Evolutionary conservation across 208 protist species (phyloP).

Genomic region (Wallacemonas sp.): DNA sequence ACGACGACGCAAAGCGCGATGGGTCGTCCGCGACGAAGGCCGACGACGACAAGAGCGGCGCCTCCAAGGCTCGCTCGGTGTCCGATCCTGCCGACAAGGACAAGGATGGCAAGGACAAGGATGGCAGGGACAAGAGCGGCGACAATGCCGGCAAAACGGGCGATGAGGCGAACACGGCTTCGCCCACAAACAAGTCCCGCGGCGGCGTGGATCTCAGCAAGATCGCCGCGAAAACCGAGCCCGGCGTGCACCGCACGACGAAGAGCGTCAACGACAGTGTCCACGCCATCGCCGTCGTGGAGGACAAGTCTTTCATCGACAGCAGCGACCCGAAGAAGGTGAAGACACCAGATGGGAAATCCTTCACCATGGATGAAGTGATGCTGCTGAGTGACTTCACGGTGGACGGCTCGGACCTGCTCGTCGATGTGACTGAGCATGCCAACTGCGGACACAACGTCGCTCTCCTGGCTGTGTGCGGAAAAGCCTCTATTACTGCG

Average conservation of each 20-base stretch:
- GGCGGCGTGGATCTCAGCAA: not conserved
- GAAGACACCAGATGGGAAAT: conserved; percentile 14
- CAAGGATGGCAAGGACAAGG: not conserved
- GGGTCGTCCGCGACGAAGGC: not conserved
- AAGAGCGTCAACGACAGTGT: conserved; percentile 44
- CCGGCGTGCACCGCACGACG: conserved; percentile 23
- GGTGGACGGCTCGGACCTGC: conserved; percentile 36
- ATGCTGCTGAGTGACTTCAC: conserved; percentile 11
- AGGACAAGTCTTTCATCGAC: conserved; percentile 23
- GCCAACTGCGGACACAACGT: conserved; percentile 50
- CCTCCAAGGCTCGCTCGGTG: not conserved
- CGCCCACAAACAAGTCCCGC: conserved; percentile 1
- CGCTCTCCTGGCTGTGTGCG: conserved; percentile 32
- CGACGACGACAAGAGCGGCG: not conserved
- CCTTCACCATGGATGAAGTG: conserved; percentile 48
- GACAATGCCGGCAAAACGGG: not conserved
- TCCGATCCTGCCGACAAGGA: no score
- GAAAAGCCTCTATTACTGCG: conserved; percentile 14
- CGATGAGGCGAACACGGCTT: not conserved
- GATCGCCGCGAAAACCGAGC: not conserved
- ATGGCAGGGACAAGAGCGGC: not conserved
- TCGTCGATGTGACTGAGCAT: conserved; percentile 43
- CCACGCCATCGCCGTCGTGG: conserved; percentile 33
- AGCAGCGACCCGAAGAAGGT: conserved; percentile 21
- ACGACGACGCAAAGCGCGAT: not conserved